A percentile compares a stretch with the other conserved stretches of the same genome.
Conservation (phyloP, 805 yeast genomes). For the Spencermartinsiella europaea region DNA sequence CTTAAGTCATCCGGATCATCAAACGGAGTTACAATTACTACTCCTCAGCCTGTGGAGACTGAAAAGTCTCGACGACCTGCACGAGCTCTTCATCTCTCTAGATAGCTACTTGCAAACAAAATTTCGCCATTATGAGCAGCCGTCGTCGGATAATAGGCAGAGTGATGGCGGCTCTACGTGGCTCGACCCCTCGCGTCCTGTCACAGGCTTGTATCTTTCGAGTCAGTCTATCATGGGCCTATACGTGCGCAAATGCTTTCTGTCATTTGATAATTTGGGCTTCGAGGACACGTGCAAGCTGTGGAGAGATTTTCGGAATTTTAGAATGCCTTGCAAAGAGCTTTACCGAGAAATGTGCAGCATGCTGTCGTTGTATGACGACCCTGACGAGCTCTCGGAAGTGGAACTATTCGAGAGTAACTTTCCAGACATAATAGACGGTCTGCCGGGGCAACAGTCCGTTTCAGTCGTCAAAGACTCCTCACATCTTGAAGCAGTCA, state of each 20-base stretch:
- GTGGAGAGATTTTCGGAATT: constrained; percentile 36
- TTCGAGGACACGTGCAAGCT: constrained; percentile 41
- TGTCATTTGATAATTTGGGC: constrained; percentile 34
- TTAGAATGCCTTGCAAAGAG: constrained; percentile 22
- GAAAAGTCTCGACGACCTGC: constrained; percentile 15
- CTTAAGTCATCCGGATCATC: neutral
- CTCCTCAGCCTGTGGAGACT: constrained; percentile 13
- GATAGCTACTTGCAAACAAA: neutral
- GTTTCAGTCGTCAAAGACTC: neutral
- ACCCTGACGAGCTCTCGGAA: constrained; percentile 1
- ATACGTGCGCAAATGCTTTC: constrained; percentile 21
- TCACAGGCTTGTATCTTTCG: neutral
- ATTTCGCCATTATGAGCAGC: constrained; percentile 3
- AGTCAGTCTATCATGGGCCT: constrained; percentile 19
- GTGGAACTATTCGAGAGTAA: neutral
- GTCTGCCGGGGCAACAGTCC: neutral
- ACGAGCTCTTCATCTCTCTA: constrained; percentile 11
- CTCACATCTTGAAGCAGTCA: constrained; percentile 26
- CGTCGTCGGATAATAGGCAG: neutral
- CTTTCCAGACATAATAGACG: neutral
- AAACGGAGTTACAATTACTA: constrained; percentile 2
- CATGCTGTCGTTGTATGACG: neutral
- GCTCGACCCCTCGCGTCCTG: neutral
- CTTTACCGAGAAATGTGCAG: neutral
- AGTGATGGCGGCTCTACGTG: neutral